Base-by-base conservation (phyloP, 2,329 filamentous ascomycete species). In the Penicillium sp. region DNA sequence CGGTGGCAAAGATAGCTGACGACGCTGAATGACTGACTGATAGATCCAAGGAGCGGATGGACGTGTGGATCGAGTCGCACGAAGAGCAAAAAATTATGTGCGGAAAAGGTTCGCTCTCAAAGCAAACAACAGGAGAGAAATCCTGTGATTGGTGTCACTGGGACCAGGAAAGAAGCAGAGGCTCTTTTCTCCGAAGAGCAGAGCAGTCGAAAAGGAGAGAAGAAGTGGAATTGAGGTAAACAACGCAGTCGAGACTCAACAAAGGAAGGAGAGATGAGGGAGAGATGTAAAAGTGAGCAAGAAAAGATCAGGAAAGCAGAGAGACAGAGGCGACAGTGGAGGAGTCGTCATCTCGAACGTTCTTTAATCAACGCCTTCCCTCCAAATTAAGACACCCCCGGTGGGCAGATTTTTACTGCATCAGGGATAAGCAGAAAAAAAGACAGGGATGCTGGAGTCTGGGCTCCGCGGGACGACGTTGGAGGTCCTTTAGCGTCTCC, bases 41-140 rank as follows among this genome's bases (percentile, higher is more conserved):
- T 38, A 50, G 51, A 60, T 62, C 45, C 51, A 52, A 59, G 30
- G 53, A 29, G 17, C 61, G 41, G 58, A 61, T 56, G 31, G 51
- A 61, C 21, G 50, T 58, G 62, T 61, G 56, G 56, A 46, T 58
- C 54, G 52, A 61, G 62, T 61, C 50, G 51, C 61, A 64, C 58
- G 48, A 58, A 61, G 46, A 44, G 35, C 29, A 59, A 49, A 52
- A 54, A 54, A 38, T 21, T 45, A 23, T 26, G 56, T 35, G 35
- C 30, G 52, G 44, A 45, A 29, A 38, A 46, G 52, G 60, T 60
- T 65, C 21, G 58, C 63, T 65, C 48, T 63, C 60, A 60, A 62
- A 63, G 63, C 63, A 63, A 65, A 65, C 63, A 65, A 65, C 63
- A 65, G 58, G 15, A 46, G 15, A 46, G 49, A 19, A 53, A 46